Conservation (phyloP, 495 filamentous ascomycete genomes). For the Lepidopterella palustris region DNA sequence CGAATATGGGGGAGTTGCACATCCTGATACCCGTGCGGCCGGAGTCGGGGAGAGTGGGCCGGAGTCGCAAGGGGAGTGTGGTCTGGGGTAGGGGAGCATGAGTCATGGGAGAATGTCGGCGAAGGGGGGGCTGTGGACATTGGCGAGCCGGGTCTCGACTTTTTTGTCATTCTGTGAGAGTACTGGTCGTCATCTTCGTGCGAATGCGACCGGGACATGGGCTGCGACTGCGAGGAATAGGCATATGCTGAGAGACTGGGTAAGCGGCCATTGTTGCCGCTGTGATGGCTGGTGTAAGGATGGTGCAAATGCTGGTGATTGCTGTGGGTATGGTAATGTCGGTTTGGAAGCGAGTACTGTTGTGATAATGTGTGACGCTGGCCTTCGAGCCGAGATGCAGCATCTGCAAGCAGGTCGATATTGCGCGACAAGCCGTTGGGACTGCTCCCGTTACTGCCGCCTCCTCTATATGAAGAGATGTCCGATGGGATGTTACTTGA, state of each 20-base stretch:
- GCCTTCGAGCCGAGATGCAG: slow-evolving; percentile 80
- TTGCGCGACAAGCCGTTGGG: slow-evolving; percentile 51
- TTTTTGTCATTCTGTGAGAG: slow-evolving; percentile 68
- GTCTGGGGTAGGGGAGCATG: slow-evolving; percentile 90
- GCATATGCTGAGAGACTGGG: slow-evolving; percentile 80
- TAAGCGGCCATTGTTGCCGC: slow-evolving; percentile 38
- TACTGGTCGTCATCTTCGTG: slow-evolving; percentile 77
- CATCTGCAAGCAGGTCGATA: slow-evolving; percentile 84
- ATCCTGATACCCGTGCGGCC: slow-evolving; percentile 62
- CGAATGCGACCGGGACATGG: slow-evolving; percentile 87
- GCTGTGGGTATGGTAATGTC: slow-evolving; percentile 39
- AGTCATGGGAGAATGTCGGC: slow-evolving; percentile 96
- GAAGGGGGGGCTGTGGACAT: slow-evolving; percentile 93
- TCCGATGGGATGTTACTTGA: slow-evolving; percentile 56
- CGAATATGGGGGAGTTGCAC: slow-evolving; percentile 81
- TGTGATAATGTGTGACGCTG: slow-evolving; percentile 46
- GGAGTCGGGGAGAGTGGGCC: slow-evolving; percentile 86
- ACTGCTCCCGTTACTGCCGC: slow-evolving; percentile 38
- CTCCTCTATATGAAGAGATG: slow-evolving; percentile 55
- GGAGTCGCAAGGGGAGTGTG: slow-evolving; percentile 95
- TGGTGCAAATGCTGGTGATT: slow-evolving; percentile 26
- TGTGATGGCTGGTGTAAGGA: slow-evolving; percentile 24
- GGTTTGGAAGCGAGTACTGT: slow-evolving; percentile 53
- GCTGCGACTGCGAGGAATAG: slow-evolving; percentile 55
- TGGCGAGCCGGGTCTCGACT: slow-evolving; percentile 85